Evolutionary conservation across 345 rosid species (phyloP), one percentile per base, ranked within the genome.

Genomic region (Pugionium cornutum): DNA sequence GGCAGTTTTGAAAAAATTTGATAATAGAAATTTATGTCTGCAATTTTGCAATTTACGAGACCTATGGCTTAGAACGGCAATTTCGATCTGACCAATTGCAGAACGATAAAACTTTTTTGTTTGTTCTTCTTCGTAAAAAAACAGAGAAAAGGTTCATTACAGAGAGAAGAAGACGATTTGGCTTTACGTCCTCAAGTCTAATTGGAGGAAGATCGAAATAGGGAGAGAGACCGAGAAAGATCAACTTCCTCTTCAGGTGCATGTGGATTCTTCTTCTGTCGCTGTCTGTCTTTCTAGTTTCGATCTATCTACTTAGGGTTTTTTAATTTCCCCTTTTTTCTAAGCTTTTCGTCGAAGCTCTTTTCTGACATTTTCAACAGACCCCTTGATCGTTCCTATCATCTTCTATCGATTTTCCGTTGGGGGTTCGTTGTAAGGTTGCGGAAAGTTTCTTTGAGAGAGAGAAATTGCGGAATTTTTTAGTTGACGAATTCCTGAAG

Each of bases 271-370:
- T 51, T 57, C 31, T 37, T 43, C 10, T 37, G 28, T 56, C 5
- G 52, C 37, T 25, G 10, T 7, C 3, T 53, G 0, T 35, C 40
- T 56, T 34, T 64, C 30, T 59, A 32, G 34, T 26, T 29, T 67
- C 58, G 57, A 63, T 54, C 58, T 47, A 58, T 61, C 55, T 53
- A 36, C 67, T 60, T 48, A 66, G 75, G 75, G 68, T 62, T 70
- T 53, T 9, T 8, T n/a, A 61, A 9, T 29, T 45, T 2, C 3
- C 36, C 32, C 50, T 0, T 9, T 69, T 58, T 32, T 30, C 1
- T 66, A 26, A 39, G 61, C 61, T 53, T 49, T 54, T 5, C 9
- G 9, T 31, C 31, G 6, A 25, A 25, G 41, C 42, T 47, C 30
- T 18, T 40, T 37, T 32, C 48, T 58, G 40, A 29, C 72, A 66